Conservation (phyloP, 2,329 filamentous ascomycete species). For the Aspergillus proliferans region DNA sequence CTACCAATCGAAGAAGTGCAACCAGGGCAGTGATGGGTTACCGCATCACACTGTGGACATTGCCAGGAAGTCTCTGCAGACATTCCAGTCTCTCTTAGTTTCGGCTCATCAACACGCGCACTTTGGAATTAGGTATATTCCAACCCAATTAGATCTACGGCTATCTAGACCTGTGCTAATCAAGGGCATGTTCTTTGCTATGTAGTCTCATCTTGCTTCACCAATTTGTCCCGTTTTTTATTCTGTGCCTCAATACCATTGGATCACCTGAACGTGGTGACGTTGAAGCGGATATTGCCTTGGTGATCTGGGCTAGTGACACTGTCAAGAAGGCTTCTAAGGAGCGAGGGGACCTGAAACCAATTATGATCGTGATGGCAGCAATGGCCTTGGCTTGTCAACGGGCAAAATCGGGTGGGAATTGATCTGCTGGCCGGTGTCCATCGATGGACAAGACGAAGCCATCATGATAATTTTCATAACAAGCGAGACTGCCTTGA, state of each 20-base stretch:
- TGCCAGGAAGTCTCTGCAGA: constrained; percentile 3
- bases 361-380: background rate
- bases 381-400: background rate
- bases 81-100: background rate
- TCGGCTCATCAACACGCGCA: constrained; percentile 1
- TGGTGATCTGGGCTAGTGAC: constrained; percentile 7
- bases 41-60: constrained; percentile 9
- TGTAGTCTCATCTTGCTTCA: constrained; percentile 11
- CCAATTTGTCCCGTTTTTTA: constrained; percentile 11
- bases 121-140: constrained; percentile 6
- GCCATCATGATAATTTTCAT: too few species aligned
- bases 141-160: background rate
- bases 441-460: too few species aligned
- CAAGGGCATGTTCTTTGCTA: background rate
- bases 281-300: constrained; percentile 3
- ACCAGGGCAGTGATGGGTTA: constrained; percentile 1
- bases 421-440: background rate
- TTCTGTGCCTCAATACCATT: constrained; percentile 8
- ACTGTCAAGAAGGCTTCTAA: constrained; percentile 5
- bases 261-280: constrained; percentile 2
- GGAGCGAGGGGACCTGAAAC: constrained; percentile 8
- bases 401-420: background rate
- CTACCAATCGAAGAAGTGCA: constrained; percentile 10
- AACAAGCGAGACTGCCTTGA: too few species aligned
- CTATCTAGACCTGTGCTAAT: background rate